Conservation (phyloP, 805 yeast genomes). For the Teunomyces lycoperdinae region DNA sequence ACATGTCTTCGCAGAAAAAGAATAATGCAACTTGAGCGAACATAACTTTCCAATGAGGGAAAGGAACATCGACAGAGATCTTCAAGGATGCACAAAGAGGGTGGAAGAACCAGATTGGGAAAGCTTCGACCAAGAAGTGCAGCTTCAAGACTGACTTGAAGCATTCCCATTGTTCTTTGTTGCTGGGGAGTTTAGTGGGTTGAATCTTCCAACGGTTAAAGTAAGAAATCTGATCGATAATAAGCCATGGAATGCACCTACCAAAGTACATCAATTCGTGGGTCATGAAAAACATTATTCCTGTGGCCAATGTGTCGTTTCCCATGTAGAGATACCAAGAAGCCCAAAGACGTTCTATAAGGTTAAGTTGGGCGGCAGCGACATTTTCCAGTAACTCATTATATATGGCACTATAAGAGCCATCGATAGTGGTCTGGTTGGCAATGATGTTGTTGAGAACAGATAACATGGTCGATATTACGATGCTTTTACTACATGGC, state of each 20-base stretch:
- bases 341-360: slow-evolving; percentile 51
- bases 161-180: slow-evolving; percentile 62
- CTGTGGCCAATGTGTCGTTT: slow-evolving; percentile 57
- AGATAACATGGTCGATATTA: neutral
- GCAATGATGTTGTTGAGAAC: slow-evolving; percentile 2
- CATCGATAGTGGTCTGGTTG: neutral
- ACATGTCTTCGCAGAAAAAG: slow-evolving; percentile 53
- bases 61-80: slow-evolving; percentile 50
- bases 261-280: slow-evolving; percentile 60
- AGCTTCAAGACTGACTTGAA: slow-evolving; percentile 54
- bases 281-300: slow-evolving; percentile 50
- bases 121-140: slow-evolving; percentile 56
- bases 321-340: slow-evolving; percentile 53
- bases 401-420: neutral
- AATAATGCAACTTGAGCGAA: slow-evolving; percentile 45
- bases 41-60: slow-evolving; percentile 46
- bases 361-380: slow-evolving; percentile 21
- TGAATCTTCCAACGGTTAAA: slow-evolving; percentile 55
- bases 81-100: slow-evolving; percentile 51
- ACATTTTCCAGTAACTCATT: neutral
- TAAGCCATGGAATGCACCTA: slow-evolving; percentile 57
- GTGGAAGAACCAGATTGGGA: slow-evolving; percentile 63
- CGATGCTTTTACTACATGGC: neutral
- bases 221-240: slow-evolving; percentile 51
- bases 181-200: slow-evolving; percentile 49